A percentile compares a stretch with the other conserved stretches of the same genome.
Evolutionary conservation across 1,284 basidiomycete genomes (phyloP).

Genomic region (Malassezia cuniculi): DNA sequence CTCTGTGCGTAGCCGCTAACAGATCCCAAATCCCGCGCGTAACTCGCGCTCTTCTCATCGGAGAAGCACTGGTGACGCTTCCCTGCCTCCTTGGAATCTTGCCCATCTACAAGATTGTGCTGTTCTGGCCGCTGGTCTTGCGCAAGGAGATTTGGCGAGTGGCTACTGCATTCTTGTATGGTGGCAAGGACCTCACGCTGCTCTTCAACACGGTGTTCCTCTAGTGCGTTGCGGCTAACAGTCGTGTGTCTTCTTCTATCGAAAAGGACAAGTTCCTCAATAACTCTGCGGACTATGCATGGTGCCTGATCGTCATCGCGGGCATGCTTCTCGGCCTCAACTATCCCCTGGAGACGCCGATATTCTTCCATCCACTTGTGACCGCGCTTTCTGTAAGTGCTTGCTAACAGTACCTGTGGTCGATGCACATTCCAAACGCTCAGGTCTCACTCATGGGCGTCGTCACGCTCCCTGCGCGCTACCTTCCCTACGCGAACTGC

Average conservation of each 20-base stretch:
- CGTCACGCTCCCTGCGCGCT: constrained; percentile 52
- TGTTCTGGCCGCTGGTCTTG: constrained; percentile 51
- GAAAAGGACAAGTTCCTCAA: constrained; percentile 27
- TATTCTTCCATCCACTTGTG: constrained; percentile 59
- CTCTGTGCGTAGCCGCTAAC: constrained; percentile 5
- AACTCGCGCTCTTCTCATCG: constrained; percentile 59
- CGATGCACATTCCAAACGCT: constrained; percentile 20
- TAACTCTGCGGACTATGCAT: constrained; percentile 29
- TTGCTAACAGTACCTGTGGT: constrained; percentile 17
- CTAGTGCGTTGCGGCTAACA: constrained; percentile 10
- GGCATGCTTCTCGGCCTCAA: constrained; percentile 48
- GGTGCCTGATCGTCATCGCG: constrained; percentile 28
- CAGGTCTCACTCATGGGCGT: constrained; percentile 31
- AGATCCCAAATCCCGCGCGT: constrained; percentile 64
- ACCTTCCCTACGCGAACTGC: constrained; percentile 59
- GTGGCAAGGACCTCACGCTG: constrained; percentile 45
- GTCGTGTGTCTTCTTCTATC: constrained; percentile 25
- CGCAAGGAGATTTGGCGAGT: constrained; percentile 60
- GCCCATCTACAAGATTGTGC: constrained; percentile 53
- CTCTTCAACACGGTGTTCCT: constrained; percentile 33
- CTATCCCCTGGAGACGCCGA: constrained; percentile 53
- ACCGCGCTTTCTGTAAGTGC: constrained; percentile 50
- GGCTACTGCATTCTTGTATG: constrained; percentile 64
- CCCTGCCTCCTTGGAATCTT: constrained; percentile 55
- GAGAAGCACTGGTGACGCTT: constrained; percentile 55